A percentile compares a stretch with the other conserved stretches of the same genome.
These are phyloP conservation scores for Leccinum variicolor DNA, from an alignment of 768 basidiomycete genomes.

Conservation along the genomic window DNA sequence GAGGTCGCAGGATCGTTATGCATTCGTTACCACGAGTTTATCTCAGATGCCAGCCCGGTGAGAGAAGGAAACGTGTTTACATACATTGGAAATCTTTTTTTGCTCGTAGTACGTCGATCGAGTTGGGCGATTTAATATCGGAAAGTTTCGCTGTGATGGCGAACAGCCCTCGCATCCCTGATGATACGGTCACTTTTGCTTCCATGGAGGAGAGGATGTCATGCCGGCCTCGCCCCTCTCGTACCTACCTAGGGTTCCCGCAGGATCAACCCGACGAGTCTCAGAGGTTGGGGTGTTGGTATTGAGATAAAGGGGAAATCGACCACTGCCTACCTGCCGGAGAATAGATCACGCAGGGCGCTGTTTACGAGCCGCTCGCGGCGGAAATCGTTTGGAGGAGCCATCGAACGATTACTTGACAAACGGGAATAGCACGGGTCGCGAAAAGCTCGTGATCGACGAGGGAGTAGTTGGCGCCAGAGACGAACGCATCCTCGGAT, in stretches of 20 bases:
- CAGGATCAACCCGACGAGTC: neutral
- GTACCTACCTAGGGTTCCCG: conserved; percentile 13
- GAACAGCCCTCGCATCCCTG: conserved; percentile 8
- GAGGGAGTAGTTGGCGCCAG: neutral
- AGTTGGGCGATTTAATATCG: conserved; percentile 21
- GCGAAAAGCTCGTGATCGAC: neutral
- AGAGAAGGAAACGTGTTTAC: conserved; percentile 15
- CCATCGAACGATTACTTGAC: conserved; percentile 1
- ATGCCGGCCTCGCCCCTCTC: neutral
- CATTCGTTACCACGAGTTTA: conserved; percentile 27
- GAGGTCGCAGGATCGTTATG: conserved; percentile 25
- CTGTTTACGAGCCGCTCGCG: conserved; percentile 3
- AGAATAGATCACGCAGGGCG: conserved; percentile 13
- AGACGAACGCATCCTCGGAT: neutral
- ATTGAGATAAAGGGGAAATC: neutral
- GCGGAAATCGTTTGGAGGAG: conserved; percentile 1
- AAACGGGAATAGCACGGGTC: conserved; percentile 2
- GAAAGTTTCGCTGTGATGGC: conserved; percentile 9
- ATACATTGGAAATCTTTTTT: conserved; percentile 1
- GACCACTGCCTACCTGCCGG: neutral
- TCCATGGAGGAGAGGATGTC: conserved; percentile 6
- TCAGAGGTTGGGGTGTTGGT: neutral
- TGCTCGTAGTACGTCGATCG: conserved; percentile 24
- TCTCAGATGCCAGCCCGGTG: conserved; percentile 20
- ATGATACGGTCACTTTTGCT: neutral